phyloP scores from a whole-genome alignment of 495 filamentous ascomycete species.

The Aspergillus campestris region DNA sequence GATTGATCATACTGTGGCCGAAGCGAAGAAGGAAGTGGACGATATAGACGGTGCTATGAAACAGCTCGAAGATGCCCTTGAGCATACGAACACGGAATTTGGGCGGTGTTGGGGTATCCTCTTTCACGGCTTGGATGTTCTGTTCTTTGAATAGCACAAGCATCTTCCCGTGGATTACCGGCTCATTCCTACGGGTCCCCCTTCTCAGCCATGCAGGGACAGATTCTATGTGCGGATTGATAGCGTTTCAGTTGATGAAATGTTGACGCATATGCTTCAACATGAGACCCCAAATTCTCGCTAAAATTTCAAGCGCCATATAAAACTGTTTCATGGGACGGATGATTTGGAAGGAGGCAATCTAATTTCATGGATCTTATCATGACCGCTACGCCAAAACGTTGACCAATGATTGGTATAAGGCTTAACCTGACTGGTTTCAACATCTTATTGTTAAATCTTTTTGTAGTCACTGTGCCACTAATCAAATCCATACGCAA shows the following conservation, averaged over 20 bases:
- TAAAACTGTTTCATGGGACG: too few relatives aligned
- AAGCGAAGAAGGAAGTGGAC: neutral
- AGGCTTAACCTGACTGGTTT: too few relatives aligned
- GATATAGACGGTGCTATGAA: neutral
- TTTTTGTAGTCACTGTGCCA: neutral
- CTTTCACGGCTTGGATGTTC: constrained; percentile 1
- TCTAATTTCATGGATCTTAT: too few relatives aligned
- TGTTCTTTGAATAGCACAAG: constrained; percentile 7
- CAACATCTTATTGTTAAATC: too few relatives aligned
- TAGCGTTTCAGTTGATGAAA: constrained; percentile 1
- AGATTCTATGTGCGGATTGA: constrained; percentile 6
- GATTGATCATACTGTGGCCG: constrained; percentile 6
- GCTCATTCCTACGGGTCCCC: constrained; percentile 2
- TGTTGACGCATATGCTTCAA: constrained; percentile 6
- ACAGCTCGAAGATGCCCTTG: constrained; percentile 5
- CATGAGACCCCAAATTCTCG: constrained; percentile 36
- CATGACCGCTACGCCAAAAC: too few relatives aligned
- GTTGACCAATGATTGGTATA: too few relatives aligned
- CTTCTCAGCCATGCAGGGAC: neutral
- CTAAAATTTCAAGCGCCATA: neutral
- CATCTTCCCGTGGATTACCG: neutral
- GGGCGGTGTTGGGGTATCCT: constrained; percentile 3
- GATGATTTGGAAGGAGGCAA: too few relatives aligned
- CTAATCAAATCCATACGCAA: constrained; percentile 1
- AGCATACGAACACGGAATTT: constrained; percentile 5